Conservation (phyloP, 2,329 filamentous ascomycete genomes). For the Didymella pinodella region DNA sequence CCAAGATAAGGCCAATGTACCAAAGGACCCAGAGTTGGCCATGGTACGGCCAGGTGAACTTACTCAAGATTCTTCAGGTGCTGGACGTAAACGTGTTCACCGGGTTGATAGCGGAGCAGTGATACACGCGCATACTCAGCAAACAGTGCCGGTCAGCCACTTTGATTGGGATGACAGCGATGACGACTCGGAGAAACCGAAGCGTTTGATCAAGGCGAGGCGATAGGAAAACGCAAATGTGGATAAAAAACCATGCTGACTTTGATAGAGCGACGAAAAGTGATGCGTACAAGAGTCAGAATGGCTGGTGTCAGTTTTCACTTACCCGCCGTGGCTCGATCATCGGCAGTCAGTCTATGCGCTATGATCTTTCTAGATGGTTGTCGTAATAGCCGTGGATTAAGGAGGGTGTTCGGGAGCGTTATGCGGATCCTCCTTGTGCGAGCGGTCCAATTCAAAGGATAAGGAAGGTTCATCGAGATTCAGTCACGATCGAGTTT, state of each 20-base stretch:
- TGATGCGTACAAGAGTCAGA: not conserved
- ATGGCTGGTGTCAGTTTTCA: not conserved
- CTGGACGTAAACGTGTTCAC: not conserved
- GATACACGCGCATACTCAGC: not conserved
- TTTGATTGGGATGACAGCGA: slow-evolving; percentile 12
- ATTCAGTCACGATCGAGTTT: not conserved
- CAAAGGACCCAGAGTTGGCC: not conserved
- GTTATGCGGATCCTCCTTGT: not conserved
- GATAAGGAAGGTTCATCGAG: not conserved
- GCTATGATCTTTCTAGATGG: not conserved
- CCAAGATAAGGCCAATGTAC: not conserved
- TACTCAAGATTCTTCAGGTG: not conserved
- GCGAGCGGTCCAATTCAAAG: not conserved
- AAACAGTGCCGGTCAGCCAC: slow-evolving; percentile 2
- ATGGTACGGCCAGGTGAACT: not conserved
- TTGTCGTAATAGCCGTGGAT: not conserved
- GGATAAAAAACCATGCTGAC: not conserved
- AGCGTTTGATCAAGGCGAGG: slow-evolving; percentile 1
- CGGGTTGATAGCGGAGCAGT: slow-evolving; percentile 2
- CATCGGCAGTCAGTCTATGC: not conserved
- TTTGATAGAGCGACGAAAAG: not conserved
- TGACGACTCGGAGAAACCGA: not conserved
- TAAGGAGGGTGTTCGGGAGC: not conserved
- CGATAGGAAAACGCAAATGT: not conserved
- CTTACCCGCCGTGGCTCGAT: not conserved